Base-by-base conservation (phyloP, 805 yeast genomes). In the Yarrowia osloensis region DNA sequence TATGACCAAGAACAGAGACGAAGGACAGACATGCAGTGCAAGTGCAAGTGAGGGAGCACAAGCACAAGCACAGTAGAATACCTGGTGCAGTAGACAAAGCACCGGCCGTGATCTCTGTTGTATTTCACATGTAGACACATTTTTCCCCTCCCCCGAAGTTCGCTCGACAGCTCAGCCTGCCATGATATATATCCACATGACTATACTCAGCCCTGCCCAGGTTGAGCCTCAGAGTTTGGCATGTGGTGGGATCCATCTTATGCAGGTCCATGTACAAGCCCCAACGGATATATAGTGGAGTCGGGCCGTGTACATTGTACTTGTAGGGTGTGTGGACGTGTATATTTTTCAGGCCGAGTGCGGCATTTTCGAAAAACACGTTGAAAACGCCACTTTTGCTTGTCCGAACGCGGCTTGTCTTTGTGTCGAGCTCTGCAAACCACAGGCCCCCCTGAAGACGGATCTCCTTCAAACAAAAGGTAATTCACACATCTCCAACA, bases 251-350 rank as follows among this genome's bases (percentile, higher is more conserved):
- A 49, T 21, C 55, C 55, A 29, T 49, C 37, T 29, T 29, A 49
- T 49, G 55, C 55, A 49, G 55, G 55, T 29, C 37, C 55, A 49
- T 49, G 55, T 49, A 31, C 26, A 29, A 49, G 55, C 39, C 37
- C 55, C 37, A 49, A 49, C 55, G 39, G 21, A 29, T 49, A 47
- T 47, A 49, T 46, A 46, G 50, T 7, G 21, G 31, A n/a, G 31
- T 17, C 19, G 19, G 33, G 50, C 33, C 33, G 29, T 28, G 31
- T 11, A 28, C 31, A 11, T 11, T 28, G 31, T 26, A 26, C 50
- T 26, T 46, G 50, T 46, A 46, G 19, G 50, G 19, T 17, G 33
- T 46, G 33, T 44, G 28, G 1, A 1, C 4, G 49, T 17, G n/a
- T 3, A 15, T 44, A 24, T 44, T 44, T 22, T 13, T 9, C 4